Conservation (phyloP, 257 asterid species). For the Apocynum venetum region DNA sequence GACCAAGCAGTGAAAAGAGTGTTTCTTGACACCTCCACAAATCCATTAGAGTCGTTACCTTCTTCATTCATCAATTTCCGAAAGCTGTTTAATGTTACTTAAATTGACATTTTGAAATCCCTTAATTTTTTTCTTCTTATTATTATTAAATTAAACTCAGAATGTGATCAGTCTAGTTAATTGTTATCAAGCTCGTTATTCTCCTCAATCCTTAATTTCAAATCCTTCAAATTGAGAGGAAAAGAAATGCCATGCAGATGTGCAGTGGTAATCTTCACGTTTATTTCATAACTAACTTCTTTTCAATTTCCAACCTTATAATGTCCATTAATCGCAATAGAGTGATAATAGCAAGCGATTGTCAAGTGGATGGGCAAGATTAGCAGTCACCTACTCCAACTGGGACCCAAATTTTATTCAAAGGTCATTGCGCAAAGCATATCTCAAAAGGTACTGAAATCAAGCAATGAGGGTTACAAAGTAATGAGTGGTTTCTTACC, state of each 20-base stretch:
- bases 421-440: too few relatives aligned
- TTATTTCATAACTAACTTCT: neutral
- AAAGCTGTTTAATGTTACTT: neutral
- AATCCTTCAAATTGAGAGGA: neutral
- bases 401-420: neutral
- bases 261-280: too few relatives aligned
- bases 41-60: constrained; percentile 3
- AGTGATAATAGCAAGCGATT: too few relatives aligned
- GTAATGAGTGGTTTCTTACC: neutral
- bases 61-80: neutral
- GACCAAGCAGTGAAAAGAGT: neutral
- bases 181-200: too few relatives aligned
- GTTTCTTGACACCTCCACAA: constrained; percentile 10
- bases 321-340: too few relatives aligned
- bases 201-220: too few relatives aligned
- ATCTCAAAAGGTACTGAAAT: neutral
- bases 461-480: neutral
- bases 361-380: constrained; percentile 9
- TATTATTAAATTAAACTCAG: too few relatives aligned
- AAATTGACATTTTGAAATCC: too few relatives aligned
- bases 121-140: too few relatives aligned
- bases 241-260: too few relatives aligned
- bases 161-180: too few relatives aligned
- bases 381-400: constrained; percentile 18
- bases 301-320: neutral